Evolutionary conservation across 2,329 filamentous ascomycete species (phyloP), one percentile per base, ranked within the genome.

Genomic region (Phaeomoniella chlamydospora): DNA sequence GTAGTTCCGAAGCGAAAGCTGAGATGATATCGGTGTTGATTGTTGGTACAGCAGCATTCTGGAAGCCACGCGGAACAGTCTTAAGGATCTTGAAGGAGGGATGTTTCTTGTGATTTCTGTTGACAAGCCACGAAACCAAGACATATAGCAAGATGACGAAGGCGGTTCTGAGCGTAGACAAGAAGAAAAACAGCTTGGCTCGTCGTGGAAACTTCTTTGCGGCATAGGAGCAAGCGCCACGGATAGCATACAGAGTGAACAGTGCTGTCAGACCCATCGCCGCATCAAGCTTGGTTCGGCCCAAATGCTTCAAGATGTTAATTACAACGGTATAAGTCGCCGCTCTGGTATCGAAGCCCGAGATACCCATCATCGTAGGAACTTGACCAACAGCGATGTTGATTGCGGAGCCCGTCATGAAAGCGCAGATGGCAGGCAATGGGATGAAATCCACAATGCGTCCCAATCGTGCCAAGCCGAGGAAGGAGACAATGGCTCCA

Each of bases 381-480:
- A 94, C 68, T 56, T 98, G 90, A 19, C 90, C 87, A 15, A 75
- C 71, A 12, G 74, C 77, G 51, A 98, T 96, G 49, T 74, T 93
- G 56, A 98, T 71, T 37, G 88, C 86, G 4, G 88, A 94, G 2
- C 88, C 88, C 0, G 90, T 96, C 82, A 96, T 94, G 64, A 94
- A 96, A 2, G 90, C 86, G 0, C 83, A 87, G 37, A 96, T 83
- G 0, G 87, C 83, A 2, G 85, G 78, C 38, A 94, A 73, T 1
- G 90, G 83, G 48, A 96, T 94, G 49, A 94, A 72, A 45, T 96
- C 86, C 33, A 94, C 86, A 35, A 96, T 77, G 75, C 86, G 93
- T 4, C 90, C 88, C 26, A 78, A 71, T 33, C 87, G 77, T 31
- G 83, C 62, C 3, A 94, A 62, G 3, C 88, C 90, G 41, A 96